Percentiles rank a stretch among this genome's conserved stretches.
phyloP scores from a whole-genome alignment of 1,139 yeast genomes.

The Nadsonia starkeyi-henricii region DNA sequence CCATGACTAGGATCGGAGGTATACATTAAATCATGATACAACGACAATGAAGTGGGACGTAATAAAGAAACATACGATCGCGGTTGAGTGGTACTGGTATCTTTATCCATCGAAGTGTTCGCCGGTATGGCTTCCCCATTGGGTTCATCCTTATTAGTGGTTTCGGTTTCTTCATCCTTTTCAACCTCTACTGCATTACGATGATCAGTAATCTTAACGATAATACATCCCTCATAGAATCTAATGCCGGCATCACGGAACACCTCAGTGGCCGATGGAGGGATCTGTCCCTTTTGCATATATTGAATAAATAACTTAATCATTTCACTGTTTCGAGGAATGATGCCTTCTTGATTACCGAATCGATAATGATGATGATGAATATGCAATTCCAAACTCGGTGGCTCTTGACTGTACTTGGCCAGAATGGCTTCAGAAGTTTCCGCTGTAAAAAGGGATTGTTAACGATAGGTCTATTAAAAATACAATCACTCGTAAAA shows the following conservation, averaged over 20 bases:
- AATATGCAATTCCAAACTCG: constrained; percentile 78
- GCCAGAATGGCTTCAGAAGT: constrained; percentile 61
- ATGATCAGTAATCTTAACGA: constrained; percentile 74
- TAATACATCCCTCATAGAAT: constrained; percentile 80
- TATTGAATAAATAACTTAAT: constrained; percentile 59
- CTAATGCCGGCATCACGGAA: constrained; percentile 72
- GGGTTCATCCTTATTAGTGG: background rate
- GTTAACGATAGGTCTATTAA: too few relatives aligned
- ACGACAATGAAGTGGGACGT: constrained; percentile 65
- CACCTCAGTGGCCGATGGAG: constrained; percentile 80
- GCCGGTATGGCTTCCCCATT: background rate
- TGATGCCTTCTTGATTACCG: constrained; percentile 61
- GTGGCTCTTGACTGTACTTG: constrained; percentile 65
- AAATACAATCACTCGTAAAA: too few relatives aligned
- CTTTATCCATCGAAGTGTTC: constrained; percentile 4
- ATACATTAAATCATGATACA: constrained; percentile 73
- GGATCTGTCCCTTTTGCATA: constrained; percentile 70
- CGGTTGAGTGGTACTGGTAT: constrained; percentile 29
- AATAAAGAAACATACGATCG: constrained; percentile 63
- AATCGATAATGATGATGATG: constrained; percentile 81
- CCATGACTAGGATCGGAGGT: constrained; percentile 62
- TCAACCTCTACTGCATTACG: constrained; percentile 16
- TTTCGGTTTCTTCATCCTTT: background rate
- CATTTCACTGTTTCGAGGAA: constrained; percentile 72
- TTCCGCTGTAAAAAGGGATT: constrained; percentile 32